phyloP scores from a whole-genome alignment of 805 yeast species.

The Cyberlindnera sargentensis region DNA sequence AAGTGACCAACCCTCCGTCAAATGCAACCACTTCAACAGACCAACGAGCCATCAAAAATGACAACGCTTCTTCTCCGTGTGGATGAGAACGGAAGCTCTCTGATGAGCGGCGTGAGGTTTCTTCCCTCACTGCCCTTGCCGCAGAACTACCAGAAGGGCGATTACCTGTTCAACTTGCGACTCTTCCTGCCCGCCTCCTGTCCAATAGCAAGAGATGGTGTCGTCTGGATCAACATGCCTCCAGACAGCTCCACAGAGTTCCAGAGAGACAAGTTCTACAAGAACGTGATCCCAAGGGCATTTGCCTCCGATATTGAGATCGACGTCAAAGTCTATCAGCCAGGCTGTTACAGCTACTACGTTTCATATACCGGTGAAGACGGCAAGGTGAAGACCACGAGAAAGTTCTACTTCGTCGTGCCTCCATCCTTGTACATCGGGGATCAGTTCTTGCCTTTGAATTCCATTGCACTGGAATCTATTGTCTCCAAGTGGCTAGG shows the following conservation, averaged over 20 bases:
- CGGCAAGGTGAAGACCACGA: constrained; percentile 40
- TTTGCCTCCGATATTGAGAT: constrained; percentile 60
- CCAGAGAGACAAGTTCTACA: constrained; percentile 48
- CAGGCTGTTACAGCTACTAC: constrained; percentile 79
- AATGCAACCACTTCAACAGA: too few species aligned
- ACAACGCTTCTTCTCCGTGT: constrained; percentile 29
- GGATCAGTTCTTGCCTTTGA: constrained; percentile 55
- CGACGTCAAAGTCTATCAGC: constrained; percentile 52
- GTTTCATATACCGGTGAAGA: constrained; percentile 43
- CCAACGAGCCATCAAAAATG: constrained; percentile 2
- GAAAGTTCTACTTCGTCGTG: constrained; percentile 66
- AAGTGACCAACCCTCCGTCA: background rate
- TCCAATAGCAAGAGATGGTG: constrained; percentile 61
- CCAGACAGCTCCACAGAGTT: constrained; percentile 35
- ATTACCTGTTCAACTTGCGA: constrained; percentile 43
- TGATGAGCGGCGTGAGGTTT: constrained; percentile 32
- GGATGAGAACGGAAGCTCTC: constrained; percentile 29
- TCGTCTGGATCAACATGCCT: constrained; percentile 70
- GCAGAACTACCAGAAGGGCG: constrained; percentile 28
- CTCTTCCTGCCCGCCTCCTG: constrained; percentile 73
- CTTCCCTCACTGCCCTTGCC: constrained; percentile 35
- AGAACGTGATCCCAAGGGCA: constrained; percentile 42
- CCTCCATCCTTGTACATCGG: constrained; percentile 66
- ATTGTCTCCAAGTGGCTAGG: constrained; percentile 93
- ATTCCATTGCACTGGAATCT: constrained; percentile 75